Conservation (phyloP, 2,329 filamentous ascomycete genomes). For the Fusarium gaditjirri region DNA sequence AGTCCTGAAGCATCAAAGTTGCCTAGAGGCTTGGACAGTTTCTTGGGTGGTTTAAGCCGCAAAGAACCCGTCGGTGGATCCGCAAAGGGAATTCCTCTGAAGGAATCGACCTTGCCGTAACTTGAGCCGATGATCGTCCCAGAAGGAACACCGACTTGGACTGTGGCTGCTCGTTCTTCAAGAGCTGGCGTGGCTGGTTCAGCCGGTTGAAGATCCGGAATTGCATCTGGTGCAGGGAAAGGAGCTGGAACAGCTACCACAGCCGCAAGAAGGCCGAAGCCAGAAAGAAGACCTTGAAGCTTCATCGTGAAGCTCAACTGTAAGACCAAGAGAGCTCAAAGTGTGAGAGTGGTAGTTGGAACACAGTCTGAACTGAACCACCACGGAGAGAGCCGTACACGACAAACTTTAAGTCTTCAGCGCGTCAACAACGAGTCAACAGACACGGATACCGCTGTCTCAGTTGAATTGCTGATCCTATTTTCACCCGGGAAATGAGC, state of each 20-base stretch:
- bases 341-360: neutral
- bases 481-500: slow-evolving; percentile 20
- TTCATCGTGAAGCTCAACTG: slow-evolving; percentile 27
- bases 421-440: neutral
- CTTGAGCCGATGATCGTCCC: slow-evolving; percentile 65
- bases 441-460: slow-evolving; percentile 12
- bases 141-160: slow-evolving; percentile 64
- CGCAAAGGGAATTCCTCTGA: slow-evolving; percentile 80
- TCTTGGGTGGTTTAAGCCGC: slow-evolving; percentile 75
- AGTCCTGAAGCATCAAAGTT: slow-evolving; percentile 67
- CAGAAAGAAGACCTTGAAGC: slow-evolving; percentile 20
- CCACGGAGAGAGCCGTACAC: neutral
- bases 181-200: slow-evolving; percentile 42
- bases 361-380: slow-evolving; percentile 5
- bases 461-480: slow-evolving; percentile 12
- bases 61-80: slow-evolving; percentile 73
- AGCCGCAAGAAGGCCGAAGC: slow-evolving; percentile 29
- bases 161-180: slow-evolving; percentile 57
- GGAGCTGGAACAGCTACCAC: slow-evolving; percentile 36
- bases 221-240: slow-evolving; percentile 19
- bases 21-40: slow-evolving; percentile 65
- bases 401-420: neutral
- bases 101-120: slow-evolving; percentile 68
- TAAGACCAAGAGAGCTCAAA: neutral
- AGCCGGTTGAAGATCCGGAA: neutral